A percentile compares a stretch with the other conserved stretches of the same genome.
Conservation (phyloP, 2,329 filamentous ascomycete species). For the Hypoxylon sp. region DNA sequence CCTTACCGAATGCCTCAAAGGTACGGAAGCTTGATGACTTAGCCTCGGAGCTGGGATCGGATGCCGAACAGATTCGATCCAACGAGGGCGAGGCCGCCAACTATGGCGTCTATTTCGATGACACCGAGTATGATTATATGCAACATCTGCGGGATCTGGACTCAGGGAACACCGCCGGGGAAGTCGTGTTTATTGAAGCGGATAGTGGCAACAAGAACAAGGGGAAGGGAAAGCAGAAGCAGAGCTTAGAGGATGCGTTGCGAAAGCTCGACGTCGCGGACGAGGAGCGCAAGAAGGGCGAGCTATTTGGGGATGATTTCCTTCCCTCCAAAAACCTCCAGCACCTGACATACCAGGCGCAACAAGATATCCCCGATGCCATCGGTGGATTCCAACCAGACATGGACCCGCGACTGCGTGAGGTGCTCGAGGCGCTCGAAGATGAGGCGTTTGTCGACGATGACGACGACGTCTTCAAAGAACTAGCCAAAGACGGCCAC, state of each 20-base stretch:
- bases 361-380: conserved; percentile 90
- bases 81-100: conserved; percentile 98
- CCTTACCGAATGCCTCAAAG: conserved; percentile 57
- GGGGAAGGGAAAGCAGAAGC: conserved; percentile 77
- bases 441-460: conserved; percentile 93
- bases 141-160: conserved; percentile 95
- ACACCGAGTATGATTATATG: conserved; percentile 98
- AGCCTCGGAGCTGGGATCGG: conserved; percentile 75
- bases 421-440: conserved; percentile 91
- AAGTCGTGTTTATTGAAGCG: conserved; percentile 85
- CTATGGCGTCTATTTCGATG: conserved; percentile 93
- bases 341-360: conserved; percentile 84
- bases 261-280: conserved; percentile 66
- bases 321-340: conserved; percentile 82
- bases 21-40: conserved; percentile 79
- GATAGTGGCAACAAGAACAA: conserved; percentile 68
- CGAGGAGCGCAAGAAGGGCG: conserved; percentile 52
- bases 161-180: conserved; percentile 67
- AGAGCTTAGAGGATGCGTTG: conserved; percentile 84
- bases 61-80: conserved; percentile 71
- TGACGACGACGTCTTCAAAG: conserved; percentile 84
- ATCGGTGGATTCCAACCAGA: conserved; percentile 96
- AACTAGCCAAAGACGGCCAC: conserved; percentile 72
- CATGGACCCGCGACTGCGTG: conserved; percentile 92
- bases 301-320: conserved; percentile 76